phyloP scores from a whole-genome alignment of 208 protist genomes.

The Trypanosomatidae sp. region DNA sequence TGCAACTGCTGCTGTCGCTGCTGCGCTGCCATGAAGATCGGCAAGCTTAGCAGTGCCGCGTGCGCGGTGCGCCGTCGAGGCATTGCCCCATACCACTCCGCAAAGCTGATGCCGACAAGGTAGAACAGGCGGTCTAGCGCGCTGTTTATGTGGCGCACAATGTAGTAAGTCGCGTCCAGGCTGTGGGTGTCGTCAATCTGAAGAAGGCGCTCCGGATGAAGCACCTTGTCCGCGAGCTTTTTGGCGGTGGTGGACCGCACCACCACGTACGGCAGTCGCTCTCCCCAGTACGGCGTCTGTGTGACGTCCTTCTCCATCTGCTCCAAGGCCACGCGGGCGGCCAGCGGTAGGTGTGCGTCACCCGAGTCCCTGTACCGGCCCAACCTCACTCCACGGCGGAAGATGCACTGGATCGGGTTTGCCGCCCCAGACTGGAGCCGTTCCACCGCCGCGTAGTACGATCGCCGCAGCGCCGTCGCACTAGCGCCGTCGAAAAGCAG shows the following conservation, averaged over 20 bases:
- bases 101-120: constrained; percentile 66
- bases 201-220: constrained; percentile 68
- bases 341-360: constrained; percentile 46
- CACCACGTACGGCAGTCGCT: constrained; percentile 78
- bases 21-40: constrained; percentile 23
- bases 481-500: constrained; percentile 53
- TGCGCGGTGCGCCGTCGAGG: constrained; percentile 37
- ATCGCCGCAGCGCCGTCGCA: constrained; percentile 18
- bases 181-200: constrained; percentile 24
- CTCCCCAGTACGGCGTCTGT: constrained; percentile 72
- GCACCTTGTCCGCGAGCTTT: constrained; percentile 27
- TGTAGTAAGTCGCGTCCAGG: constrained; percentile 80
- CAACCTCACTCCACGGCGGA: constrained; percentile 79
- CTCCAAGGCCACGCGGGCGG: constrained; percentile 58
- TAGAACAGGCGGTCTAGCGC: constrained; percentile 83
- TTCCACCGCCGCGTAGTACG: constrained; percentile 40
- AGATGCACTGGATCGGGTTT: constrained; percentile 67
- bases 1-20: background rate
- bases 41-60: constrained; percentile 24
- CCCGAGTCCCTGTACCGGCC: constrained; percentile 45
- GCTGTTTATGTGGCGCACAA: constrained; percentile 70
- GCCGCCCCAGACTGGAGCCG: constrained; percentile 50
- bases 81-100: constrained; percentile 57
- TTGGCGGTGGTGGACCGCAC: constrained; percentile 28
- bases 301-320: constrained; percentile 60